Conservation (phyloP, 768 basidiomycete genomes). For the Russula compacta region DNA sequence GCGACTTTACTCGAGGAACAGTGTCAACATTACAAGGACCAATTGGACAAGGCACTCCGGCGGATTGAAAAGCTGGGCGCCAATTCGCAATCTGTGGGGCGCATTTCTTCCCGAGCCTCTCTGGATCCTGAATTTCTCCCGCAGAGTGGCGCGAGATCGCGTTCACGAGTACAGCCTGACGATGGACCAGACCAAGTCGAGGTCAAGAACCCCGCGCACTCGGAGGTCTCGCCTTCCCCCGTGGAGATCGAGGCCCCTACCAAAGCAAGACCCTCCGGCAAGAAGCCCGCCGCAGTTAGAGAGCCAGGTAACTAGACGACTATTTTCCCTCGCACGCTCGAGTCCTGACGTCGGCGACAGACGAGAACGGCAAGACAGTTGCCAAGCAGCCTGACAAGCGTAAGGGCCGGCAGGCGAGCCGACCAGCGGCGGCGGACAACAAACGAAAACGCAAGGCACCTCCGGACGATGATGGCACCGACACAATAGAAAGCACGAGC, state of each 20-base stretch:
- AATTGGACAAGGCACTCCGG: conserved; percentile 22
- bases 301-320: background rate
- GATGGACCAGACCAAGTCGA: background rate
- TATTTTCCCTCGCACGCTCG: background rate
- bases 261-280: background rate
- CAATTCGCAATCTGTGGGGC: background rate
- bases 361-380: background rate
- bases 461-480: conserved; percentile 21
- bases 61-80: conserved; percentile 6
- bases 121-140: background rate
- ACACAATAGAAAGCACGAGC: background rate
- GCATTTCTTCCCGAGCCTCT: background rate
- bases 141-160: background rate
- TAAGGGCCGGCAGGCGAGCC: conserved; percentile 7
- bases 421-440: background rate
- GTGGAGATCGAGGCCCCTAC: background rate
- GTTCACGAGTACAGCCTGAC: background rate
- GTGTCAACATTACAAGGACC: conserved; percentile 9
- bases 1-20: conserved; percentile 10
- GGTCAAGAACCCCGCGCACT: background rate
- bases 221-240: background rate
- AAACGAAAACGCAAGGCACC: conserved; percentile 35
- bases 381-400: conserved; percentile 15
- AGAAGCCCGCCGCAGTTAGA: background rate
- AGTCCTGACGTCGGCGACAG: background rate